Evolutionary conservation across 1,284 basidiomycete species (phyloP).

Genomic region (Apiotrichum laibachii): DNA sequence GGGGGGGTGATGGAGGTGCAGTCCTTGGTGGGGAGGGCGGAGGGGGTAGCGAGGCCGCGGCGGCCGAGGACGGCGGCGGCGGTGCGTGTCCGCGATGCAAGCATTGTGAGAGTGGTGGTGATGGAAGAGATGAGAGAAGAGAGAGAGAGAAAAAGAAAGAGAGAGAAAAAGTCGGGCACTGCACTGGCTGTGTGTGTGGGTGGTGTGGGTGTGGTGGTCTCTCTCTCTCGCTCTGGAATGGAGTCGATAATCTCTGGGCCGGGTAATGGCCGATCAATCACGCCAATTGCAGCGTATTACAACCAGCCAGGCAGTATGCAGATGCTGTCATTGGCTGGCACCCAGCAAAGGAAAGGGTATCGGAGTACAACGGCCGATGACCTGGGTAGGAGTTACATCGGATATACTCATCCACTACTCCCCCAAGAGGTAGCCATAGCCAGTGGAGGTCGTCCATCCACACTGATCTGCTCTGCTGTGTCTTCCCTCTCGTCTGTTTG

Average conservation of each 20-base stretch:
- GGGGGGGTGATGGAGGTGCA: constrained; percentile 79
- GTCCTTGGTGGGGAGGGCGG: constrained; percentile 46
- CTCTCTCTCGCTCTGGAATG: neutral
- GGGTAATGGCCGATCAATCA: no score
- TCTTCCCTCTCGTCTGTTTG: neutral
- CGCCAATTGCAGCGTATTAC: no score
- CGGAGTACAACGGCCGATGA: no score
- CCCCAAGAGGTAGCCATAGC: neutral
- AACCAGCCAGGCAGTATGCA: no score
- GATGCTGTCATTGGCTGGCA: no score
- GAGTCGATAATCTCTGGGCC: no score
- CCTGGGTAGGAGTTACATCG: no score
- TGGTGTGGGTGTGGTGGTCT: no score
- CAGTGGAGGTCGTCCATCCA: neutral
- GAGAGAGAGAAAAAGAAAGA: neutral
- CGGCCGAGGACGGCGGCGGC: constrained; percentile 15
- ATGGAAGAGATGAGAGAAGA: neutral
- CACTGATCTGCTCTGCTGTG: no score
- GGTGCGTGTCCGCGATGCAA: constrained; percentile 16
- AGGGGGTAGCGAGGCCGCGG: constrained; percentile 46
- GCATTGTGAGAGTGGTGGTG: constrained; percentile 12
- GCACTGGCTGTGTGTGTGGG: no score
- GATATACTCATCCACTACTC: no score
- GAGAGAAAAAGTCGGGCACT: neutral
- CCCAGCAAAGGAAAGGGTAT: no score